A percentile compares a stretch with the other conserved stretches of the same genome.
Conservation (phyloP, 495 filamentous ascomycete genomes). For the Talaromyces proteolyticus region DNA sequence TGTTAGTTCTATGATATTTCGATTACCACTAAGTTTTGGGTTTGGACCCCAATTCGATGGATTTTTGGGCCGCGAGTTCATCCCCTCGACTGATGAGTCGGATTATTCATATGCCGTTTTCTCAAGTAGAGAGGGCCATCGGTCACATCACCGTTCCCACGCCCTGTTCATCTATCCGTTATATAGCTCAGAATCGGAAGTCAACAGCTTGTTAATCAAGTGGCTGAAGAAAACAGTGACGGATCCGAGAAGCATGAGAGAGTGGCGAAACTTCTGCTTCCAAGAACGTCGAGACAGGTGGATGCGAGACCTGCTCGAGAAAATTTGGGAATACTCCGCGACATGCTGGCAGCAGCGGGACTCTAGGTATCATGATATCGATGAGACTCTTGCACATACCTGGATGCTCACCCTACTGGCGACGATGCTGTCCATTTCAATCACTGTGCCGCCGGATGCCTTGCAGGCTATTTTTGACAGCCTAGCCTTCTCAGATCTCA, state of each 20-base stretch:
- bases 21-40: conserved; percentile 5
- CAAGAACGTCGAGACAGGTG: background rate
- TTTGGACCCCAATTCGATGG: conserved; percentile 6
- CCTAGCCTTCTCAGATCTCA: background rate
- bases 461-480: background rate
- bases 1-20: background rate
- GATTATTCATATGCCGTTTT: background rate
- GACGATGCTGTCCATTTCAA: background rate
- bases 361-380: background rate
- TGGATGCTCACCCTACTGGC: conserved; percentile 1
- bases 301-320: background rate
- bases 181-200: background rate
- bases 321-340: conserved; percentile 4
- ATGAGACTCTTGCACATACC: background rate
- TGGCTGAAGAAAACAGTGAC: conserved; percentile 6
- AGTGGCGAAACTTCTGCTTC: conserved; percentile 7
- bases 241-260: background rate
- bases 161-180: background rate
- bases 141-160: background rate
- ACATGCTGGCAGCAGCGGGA: background rate
- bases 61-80: conserved; percentile 2
- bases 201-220: background rate
- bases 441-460: background rate
- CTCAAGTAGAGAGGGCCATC: background rate
- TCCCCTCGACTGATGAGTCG: background rate